Evolutionary conservation across 129 eudicot species (phyloP).

Genomic region (Deinandra increscens): DNA sequence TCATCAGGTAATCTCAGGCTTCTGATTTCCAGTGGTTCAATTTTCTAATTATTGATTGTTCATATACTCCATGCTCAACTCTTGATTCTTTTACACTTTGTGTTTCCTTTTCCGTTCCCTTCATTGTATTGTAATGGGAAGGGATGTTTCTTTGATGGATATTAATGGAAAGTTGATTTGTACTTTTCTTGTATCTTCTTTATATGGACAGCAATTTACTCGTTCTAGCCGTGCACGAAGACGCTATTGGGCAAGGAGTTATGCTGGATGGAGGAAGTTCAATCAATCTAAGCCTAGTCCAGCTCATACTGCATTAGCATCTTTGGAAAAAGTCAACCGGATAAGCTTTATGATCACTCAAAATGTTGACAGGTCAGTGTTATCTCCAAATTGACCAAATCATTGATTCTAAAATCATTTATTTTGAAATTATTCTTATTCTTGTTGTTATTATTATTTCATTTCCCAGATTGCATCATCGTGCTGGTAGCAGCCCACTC

Average conservation of each 20-base stretch:
- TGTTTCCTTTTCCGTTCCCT: not conserved
- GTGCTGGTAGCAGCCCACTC: slow-evolving; percentile 90
- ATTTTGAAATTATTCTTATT: not conserved
- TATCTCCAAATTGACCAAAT: slow-evolving; percentile 2
- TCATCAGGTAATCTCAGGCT: slow-evolving; percentile 86
- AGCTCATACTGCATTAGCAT: slow-evolving; percentile 77
- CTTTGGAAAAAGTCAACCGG: slow-evolving; percentile 73
- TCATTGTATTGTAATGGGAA: not conserved
- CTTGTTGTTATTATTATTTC: slow-evolving; percentile 13
- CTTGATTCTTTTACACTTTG: slow-evolving; percentile 4
- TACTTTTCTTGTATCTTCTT: slow-evolving; percentile 18
- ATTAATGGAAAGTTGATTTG: not conserved
- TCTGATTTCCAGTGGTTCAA: slow-evolving; percentile 25
- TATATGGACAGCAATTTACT: slow-evolving; percentile 59
- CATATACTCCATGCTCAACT: not conserved
- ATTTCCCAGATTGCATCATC: slow-evolving; percentile 82
- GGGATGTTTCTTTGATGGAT: not conserved
- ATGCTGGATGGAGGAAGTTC: slow-evolving; percentile 96
- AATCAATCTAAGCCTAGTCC: slow-evolving; percentile 78
- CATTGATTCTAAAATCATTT: not conserved
- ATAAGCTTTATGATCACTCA: slow-evolving; percentile 84
- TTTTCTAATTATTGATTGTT: slow-evolving; percentile 8
- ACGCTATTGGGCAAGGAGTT: slow-evolving; percentile 98
- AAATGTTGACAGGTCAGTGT: slow-evolving; percentile 82
- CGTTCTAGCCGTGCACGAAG: slow-evolving; percentile 78